Evolutionary conservation across 163 green algal genomes (phyloP).

Genomic region (Scenedesmus sp.): DNA sequence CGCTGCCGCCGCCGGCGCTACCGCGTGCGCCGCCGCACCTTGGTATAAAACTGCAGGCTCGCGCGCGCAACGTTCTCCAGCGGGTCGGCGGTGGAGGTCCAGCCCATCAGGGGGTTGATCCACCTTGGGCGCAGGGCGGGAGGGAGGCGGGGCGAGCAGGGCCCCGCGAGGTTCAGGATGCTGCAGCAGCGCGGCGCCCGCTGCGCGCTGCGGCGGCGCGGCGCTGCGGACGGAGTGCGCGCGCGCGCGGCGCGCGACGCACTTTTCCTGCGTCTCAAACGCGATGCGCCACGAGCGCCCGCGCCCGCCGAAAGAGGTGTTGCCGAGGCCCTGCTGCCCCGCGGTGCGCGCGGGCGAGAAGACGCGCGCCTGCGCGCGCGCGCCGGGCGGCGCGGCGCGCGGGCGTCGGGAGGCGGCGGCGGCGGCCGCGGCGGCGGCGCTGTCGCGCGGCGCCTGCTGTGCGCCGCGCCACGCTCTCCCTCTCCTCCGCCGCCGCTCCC

Average conservation of each 20-base stretch:
- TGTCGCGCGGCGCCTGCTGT: too few relatives aligned
- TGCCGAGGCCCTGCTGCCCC: constrained; percentile 63
- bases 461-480: too few relatives aligned
- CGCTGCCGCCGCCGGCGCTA: constrained; percentile 22
- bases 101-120: constrained; percentile 93
- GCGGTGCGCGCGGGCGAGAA: constrained; percentile 62
- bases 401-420: too few relatives aligned
- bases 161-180: too few relatives aligned
- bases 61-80: constrained; percentile 81
- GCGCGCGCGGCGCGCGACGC: constrained; percentile 3
- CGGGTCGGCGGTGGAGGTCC: constrained; percentile 88
- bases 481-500: not conserved
- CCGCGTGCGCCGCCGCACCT: constrained; percentile 74
- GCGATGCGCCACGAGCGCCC: constrained; percentile 70
- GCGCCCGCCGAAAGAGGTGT: constrained; percentile 53
- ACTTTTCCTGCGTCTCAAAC: constrained; percentile 74
- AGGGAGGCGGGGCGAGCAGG: too few relatives aligned
- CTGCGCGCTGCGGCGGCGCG: not conserved
- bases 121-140: constrained; percentile 64
- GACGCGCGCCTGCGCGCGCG: constrained; percentile 71
- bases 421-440: too few relatives aligned
- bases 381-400: too few relatives aligned
- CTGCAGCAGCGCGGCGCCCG: not conserved
- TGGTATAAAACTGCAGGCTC: constrained; percentile 73
- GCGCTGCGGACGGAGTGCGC: not conserved